Evolutionary conservation across 1,284 basidiomycete genomes (phyloP), one percentile per base, ranked within the genome.

Genomic region (Porogramme epimiltina): DNA sequence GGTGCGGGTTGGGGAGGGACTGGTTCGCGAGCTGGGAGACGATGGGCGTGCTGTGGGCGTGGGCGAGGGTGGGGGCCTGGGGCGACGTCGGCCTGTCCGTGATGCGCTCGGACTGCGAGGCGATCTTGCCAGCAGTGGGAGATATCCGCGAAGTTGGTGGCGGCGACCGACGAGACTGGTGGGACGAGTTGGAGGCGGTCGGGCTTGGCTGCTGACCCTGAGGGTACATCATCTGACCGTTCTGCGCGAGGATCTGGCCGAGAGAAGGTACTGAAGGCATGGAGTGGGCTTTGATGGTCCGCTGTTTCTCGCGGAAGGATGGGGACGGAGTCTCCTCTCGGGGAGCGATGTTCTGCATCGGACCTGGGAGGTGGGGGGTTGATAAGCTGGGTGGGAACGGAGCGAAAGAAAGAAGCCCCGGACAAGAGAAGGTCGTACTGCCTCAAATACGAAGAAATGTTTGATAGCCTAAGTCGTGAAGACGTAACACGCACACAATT

Each of bases 281-380:
- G 0, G 84, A 84, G 59, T 83, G 79, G 2, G 82, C 65, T 60
- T 87, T 86, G 24, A 76, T 64, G 18, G 81, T 73, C 38, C 87
- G 76, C 55, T 78, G 76, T 60, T 82, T 75, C 55, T 86, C 81
- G 46, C 79, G 78, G 62, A 80, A 74, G 24, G 81, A 76, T 33
- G 87, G 87, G 2, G 87, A 88, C 34, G 82, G 82, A 28, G 87
- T 87, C 59, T 79, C 75, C 62, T 89, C 86, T 51, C 85, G 78
- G 36, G 77, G 71, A 13, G 78, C 79, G 34, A 80, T 70, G 65
- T 71, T 77, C 63, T 79, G 77, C 60, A 66, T 66, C 39, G 65
- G 60, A 56, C 64, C 66, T 69, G 45, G 49, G 41, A 51, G 38
- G 47, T 53, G 42, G 53, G 47, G 60, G 54, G 56, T 37, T 55